These are phyloP conservation scores for Glomus cerebriforme DNA, from an alignment of 192 early-diverging fungal species.

Conservation along the genomic window DNA sequence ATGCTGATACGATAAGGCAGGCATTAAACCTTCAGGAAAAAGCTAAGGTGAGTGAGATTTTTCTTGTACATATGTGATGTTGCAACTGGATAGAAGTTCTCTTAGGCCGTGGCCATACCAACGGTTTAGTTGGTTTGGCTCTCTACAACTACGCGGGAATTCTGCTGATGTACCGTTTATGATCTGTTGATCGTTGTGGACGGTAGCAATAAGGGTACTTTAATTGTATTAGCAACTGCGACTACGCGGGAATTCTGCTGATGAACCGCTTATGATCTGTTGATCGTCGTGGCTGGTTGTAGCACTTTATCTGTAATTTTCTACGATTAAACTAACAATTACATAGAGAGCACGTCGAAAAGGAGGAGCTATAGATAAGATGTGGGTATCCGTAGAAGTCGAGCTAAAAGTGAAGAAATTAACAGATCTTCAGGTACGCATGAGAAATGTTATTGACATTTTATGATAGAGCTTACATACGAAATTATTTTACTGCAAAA, in stretches of 20 bases:
- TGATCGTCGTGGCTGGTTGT: constrained; percentile 1
- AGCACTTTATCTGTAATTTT: constrained; percentile 9
- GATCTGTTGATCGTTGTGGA: constrained; percentile 12
- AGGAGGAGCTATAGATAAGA: constrained; percentile 12
- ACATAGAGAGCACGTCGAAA: constrained; percentile 17
- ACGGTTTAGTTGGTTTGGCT: constrained; percentile 30
- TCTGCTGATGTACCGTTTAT: constrained; percentile 24
- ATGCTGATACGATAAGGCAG: constrained; percentile 8
- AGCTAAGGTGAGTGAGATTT: constrained; percentile 23
- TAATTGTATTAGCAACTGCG: constrained; percentile 26
- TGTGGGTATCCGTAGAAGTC: not conserved
- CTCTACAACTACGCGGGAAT: constrained; percentile 21
- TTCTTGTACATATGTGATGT: constrained; percentile 16
- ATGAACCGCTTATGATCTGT: constrained; percentile 14
- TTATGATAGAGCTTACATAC: not conserved
- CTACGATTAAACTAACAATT: constrained; percentile 18
- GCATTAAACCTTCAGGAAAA: constrained; percentile 17
- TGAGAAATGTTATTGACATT: constrained; percentile 17
- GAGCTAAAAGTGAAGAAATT: constrained; percentile 11
- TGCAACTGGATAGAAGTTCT: constrained; percentile 27
- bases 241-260: constrained; percentile 24
- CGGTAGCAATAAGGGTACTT: constrained; percentile 26
- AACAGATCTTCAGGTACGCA: constrained; percentile 17
- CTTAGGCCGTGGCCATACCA: constrained; percentile 22
- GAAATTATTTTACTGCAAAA: no score